Evolutionary conservation across 2,329 filamentous ascomycete species (phyloP), one percentile per base, ranked within the genome.

Genomic region (Diaporthe nobilis): DNA sequence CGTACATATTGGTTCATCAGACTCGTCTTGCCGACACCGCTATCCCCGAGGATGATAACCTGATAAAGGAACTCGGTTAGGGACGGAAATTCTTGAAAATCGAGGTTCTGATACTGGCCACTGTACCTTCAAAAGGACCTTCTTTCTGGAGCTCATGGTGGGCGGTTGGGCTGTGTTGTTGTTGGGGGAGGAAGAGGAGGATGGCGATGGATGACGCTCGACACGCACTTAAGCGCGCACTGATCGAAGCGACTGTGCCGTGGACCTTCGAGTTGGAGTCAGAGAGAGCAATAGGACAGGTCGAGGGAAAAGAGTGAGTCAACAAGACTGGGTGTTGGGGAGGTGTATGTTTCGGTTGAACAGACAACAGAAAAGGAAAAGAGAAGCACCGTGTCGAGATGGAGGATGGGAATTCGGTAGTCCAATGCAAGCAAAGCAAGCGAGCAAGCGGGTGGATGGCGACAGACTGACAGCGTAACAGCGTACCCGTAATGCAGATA

Each of bases 1-100:
- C 94, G 85, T 92, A 98, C 97, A 94, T 98, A 99, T 98, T 99
- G 97, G 88, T 99, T 99, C 97, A 99, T 99, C 91, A 99, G 92
- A 87, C 95, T 98, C 77, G 97, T 99, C 91, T 99, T 99, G 85
- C 97, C 97, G 78, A 99, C 97, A 87, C 97, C 97, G 86, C 96
- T 98, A 86, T 99, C 97, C 81, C 97, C 97, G 81, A 99, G 93
- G 87, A 99, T 98, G 83, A 99, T 99, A 83, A 99, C 96, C 96
- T 98, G 82, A 78, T 71, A 34, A 17, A 47, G 22, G 15, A 28
- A 25, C 7, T 39, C 5, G 8, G 65, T 70, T 70, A 70, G 65
- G 42, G 17, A 28, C 4, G 42, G 4, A 10, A 20, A 12, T 3
- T 7, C 13, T 20, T 25, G 15, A 6, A 39, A 13, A n/a, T 7